Evolutionary conservation across 2,329 filamentous ascomycete species (phyloP).

Genomic region (Didymella exigua): DNA sequence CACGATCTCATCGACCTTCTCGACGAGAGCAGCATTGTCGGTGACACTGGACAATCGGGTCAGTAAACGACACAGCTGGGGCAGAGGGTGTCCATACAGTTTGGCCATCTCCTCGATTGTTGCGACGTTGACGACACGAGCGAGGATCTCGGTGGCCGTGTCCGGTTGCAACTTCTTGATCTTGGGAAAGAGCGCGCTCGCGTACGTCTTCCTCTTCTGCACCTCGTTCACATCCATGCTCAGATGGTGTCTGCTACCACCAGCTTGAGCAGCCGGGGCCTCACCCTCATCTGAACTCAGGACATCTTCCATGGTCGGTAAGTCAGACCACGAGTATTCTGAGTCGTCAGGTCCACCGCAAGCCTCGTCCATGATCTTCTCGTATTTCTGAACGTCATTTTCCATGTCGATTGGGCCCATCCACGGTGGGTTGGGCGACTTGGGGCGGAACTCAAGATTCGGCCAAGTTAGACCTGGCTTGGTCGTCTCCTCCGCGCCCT

Average conservation of each 20-base stretch:
- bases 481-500: background rate
- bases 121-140: background rate
- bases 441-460: constrained; percentile 3
- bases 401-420: constrained; percentile 14
- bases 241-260: background rate
- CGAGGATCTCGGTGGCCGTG: background rate
- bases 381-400: constrained; percentile 2
- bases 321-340: constrained; percentile 11
- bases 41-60: background rate
- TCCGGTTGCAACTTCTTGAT: background rate
- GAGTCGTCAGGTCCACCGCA: constrained; percentile 9
- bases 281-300: background rate
- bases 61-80: background rate
- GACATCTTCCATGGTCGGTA: constrained; percentile 1
- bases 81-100: background rate
- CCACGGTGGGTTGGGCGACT: constrained; percentile 9
- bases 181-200: background rate
- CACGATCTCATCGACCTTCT: background rate
- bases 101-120: background rate
- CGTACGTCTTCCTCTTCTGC: too few relatives aligned
- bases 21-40: background rate
- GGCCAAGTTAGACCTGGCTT: constrained; percentile 2
- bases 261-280: background rate
- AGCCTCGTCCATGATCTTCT: constrained; percentile 5
- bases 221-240: background rate